These are phyloP conservation scores for Eucalyptus marginata DNA, from an alignment of 345 rosid species.

Conservation along the genomic window DNA sequence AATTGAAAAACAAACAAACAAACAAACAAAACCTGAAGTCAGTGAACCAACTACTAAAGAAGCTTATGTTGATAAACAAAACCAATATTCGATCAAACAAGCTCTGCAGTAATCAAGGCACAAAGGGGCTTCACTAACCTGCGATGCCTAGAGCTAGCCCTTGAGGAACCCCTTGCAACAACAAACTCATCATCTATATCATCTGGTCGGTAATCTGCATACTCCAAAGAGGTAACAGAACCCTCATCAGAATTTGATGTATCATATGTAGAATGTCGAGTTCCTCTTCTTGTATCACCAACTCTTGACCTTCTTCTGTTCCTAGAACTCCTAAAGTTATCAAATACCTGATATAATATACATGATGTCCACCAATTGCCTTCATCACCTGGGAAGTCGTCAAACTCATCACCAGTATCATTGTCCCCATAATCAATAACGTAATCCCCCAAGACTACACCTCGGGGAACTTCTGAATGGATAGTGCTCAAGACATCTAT, in stretches of 20 bases:
- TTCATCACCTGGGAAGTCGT: constrained; percentile 65
- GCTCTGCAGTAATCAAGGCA: neutral
- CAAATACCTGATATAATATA: constrained; percentile 77
- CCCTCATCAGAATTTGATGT: constrained; percentile 85
- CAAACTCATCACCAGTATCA: constrained; percentile 81
- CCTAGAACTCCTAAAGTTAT: constrained; percentile 80
- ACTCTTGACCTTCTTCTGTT: constrained; percentile 79
- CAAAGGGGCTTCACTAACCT: constrained; percentile 36
- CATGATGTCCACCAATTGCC: constrained; percentile 98
- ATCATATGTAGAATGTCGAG: constrained; percentile 49
- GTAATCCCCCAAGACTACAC: constrained; percentile 93
- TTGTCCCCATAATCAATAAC: constrained; percentile 94
- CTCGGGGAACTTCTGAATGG: constrained; percentile 93
- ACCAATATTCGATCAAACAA: neutral
- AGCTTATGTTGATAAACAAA: neutral
- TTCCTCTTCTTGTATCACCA: constrained; percentile 65
- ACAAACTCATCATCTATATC: constrained; percentile 76
- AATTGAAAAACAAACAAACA: neutral
- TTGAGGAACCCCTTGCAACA: constrained; percentile 32
- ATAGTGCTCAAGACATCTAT: constrained; percentile 93
- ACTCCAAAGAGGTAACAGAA: constrained; percentile 77
- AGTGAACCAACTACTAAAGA: neutral
- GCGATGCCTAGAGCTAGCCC: constrained; percentile 56
- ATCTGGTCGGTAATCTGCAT: constrained; percentile 71
- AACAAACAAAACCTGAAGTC: neutral